Evolutionary conservation across 2,329 filamentous ascomycete species (phyloP).

Genomic region (Trichoderma sp.): DNA sequence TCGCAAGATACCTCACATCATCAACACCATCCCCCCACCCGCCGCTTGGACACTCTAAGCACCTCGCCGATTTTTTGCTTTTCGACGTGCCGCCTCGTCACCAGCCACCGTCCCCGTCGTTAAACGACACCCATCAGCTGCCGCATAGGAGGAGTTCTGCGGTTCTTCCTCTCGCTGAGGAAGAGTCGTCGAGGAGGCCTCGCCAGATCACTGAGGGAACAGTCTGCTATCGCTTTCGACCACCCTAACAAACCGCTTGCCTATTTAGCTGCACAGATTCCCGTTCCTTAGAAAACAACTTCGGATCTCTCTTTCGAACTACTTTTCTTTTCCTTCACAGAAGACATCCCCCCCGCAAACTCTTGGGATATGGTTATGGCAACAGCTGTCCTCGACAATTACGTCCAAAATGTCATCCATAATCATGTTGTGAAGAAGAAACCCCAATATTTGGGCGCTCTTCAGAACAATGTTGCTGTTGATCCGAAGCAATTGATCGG

Average conservation of each 20-base stretch:
- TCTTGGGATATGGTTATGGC: constrained; percentile 63
- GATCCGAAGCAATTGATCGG: constrained; percentile 78
- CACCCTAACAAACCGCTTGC: constrained; percentile 73
- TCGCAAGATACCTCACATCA: constrained; percentile 63
- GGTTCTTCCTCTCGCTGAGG: constrained; percentile 99
- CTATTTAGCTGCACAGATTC: constrained; percentile 26
- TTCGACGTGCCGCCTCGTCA: constrained; percentile 49
- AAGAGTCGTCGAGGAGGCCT: constrained; percentile 99
- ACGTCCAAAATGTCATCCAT: constrained; percentile 50
- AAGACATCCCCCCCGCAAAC: constrained; percentile 18
- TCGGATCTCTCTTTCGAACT: constrained; percentile 9
- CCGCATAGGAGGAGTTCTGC: constrained; percentile 98
- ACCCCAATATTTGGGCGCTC: constrained; percentile 38
- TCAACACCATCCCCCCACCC: constrained; percentile 63
- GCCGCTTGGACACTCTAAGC: constrained; percentile 47
- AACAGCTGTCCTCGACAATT: constrained; percentile 57
- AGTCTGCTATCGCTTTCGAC: constrained; percentile 91
- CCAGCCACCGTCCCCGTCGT: constrained; percentile 50
- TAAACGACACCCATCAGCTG: constrained; percentile 76
- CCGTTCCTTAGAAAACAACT: constrained; percentile 7
- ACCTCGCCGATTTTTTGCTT: constrained; percentile 51
- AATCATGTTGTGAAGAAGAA: constrained; percentile 49
- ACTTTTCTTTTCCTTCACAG: neutral
- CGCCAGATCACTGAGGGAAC: constrained; percentile 87
- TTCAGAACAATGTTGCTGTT: constrained; percentile 42